Conservation (phyloP, 257 asterid genomes). For the Plantago major region DNA sequence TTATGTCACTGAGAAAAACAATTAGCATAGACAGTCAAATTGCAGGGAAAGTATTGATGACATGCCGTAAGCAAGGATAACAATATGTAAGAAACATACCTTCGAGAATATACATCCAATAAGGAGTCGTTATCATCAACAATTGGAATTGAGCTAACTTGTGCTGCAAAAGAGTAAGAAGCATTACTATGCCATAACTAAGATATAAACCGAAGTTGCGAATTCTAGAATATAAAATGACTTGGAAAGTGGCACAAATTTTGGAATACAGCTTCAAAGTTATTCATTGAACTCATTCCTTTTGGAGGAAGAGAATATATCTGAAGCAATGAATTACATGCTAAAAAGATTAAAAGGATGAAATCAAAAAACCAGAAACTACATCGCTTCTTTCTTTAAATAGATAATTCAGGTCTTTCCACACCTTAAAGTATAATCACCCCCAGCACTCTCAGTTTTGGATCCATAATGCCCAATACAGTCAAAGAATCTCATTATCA, state of each 20-base stretch:
- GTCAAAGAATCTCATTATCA: no score
- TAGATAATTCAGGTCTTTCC: background rate
- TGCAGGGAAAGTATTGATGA: background rate
- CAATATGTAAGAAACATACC: conserved; percentile 41
- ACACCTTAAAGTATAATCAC: background rate
- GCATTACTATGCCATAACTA: conserved; percentile 9
- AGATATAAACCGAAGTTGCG: background rate
- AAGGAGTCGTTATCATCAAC: conserved; percentile 89
- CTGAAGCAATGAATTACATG: background rate
- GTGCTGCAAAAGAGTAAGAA: conserved; percentile 49
- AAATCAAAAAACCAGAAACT: background rate
- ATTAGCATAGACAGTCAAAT: conserved; percentile 13
- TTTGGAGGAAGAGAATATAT: background rate
- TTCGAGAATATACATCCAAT: conserved; percentile 82
- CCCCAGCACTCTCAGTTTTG: no score
- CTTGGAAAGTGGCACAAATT: background rate
- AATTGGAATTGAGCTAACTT: conserved; percentile 87
- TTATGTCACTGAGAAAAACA: conserved; percentile 68
- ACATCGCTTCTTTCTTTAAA: background rate
- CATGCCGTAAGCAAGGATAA: conserved; percentile 4
- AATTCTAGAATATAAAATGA: conserved; percentile 6
- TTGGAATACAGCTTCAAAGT: background rate
- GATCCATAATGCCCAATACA: no score
- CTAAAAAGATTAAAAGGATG: background rate
- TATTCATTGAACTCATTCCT: background rate